Conservation (phyloP, 768 basidiomycete genomes). For the Serendipita sp. region DNA sequence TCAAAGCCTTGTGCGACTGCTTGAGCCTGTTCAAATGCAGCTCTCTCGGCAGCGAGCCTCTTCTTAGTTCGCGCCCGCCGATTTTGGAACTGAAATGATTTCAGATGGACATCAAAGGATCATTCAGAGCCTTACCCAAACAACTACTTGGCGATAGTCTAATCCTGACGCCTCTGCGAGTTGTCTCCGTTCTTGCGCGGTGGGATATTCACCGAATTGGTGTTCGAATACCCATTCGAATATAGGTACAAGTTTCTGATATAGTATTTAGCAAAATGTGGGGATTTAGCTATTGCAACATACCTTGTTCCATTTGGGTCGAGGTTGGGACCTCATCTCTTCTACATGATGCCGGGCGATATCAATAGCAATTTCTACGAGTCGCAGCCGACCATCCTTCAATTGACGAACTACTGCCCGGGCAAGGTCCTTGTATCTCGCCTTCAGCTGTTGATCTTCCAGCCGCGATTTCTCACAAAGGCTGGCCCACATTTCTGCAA, state of each 20-base stretch:
- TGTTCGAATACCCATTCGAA: neutral
- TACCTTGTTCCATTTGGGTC: constrained; percentile 2
- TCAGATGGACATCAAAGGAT: neutral
- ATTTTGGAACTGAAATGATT: neutral
- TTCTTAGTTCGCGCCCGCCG: neutral
- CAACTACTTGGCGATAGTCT: neutral
- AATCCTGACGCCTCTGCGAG: neutral
- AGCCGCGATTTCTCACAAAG: too few relatives aligned
- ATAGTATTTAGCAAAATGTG: neutral
- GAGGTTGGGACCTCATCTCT: neutral
- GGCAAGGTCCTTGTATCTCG: too few relatives aligned
- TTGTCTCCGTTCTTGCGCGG: neutral
- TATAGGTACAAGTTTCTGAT: neutral
- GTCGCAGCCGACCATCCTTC: too few relatives aligned
- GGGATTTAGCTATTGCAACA: neutral
- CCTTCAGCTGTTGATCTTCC: too few relatives aligned
- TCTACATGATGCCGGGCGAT: too few relatives aligned
- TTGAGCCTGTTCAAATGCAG: neutral
- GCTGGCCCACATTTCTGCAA: too few relatives aligned
- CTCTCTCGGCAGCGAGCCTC: neutral
- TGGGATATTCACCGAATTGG: neutral
- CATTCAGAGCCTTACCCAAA: neutral
- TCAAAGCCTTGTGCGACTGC: neutral
- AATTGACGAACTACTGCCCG: too few relatives aligned
- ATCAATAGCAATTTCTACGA: too few relatives aligned